Evolutionary conservation across 257 asterid species (phyloP), one percentile per base, ranked within the genome.

Genomic region (Solanum medicagineum): DNA sequence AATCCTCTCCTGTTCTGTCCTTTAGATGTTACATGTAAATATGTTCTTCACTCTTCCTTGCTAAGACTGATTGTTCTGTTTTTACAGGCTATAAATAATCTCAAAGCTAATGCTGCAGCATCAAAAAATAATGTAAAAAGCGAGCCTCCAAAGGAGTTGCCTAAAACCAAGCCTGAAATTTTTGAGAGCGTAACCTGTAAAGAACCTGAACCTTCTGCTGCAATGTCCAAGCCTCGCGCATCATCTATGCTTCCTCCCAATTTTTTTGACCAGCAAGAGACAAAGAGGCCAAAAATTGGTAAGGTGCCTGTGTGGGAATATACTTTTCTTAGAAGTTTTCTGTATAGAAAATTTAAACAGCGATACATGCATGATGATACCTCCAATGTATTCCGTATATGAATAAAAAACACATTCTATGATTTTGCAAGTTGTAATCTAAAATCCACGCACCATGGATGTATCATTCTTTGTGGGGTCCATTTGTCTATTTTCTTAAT

Each of bases 41-140:
- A 55, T 53, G 83, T 53, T 17, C n/a, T 59, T 83, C 57, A 12
- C 42, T 49, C 59, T 53, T 42, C 22, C 60, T 81, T 85, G 24
- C 84, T 85, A 60, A 51, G 84, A 56, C 57, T 54, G 19, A 84
- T 81, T 55, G 53, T 84, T 55, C 75, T 88, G 63, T 79, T 82
- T 87, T 83, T 86, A 56, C 90, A 96, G 98, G 99, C 98, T 56
- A 87, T 94, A 81, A 90, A 88, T 45, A 91, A 90, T 82, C 88
- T 89, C 83, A 96, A 94, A 92, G 98, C 97, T 70, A 92, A 85
- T 88, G 95, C 98, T 49, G 94, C 98, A 85, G 91, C 93, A 83
- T 82, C 62, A 24, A 90, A 87, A 83, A 91, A 68, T 49, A 86
- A 75, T 82, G 89, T 89, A 32, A 89, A 88, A 77, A 47, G 87